Evolutionary conservation across 2,329 filamentous ascomycete species (phyloP).

Genomic region (Alternaria sp.): DNA sequence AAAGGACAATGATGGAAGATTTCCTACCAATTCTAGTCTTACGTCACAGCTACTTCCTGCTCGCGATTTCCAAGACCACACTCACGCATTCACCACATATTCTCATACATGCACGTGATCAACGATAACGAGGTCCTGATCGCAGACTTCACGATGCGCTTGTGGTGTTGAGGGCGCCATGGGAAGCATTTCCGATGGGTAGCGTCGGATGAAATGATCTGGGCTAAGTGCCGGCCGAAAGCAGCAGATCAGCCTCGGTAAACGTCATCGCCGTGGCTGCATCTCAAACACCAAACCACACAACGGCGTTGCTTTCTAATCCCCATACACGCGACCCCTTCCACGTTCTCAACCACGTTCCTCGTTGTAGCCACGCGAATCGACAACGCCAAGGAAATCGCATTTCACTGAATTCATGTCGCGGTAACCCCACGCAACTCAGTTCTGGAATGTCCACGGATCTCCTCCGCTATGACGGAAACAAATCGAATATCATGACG

Average conservation of each 20-base stretch:
- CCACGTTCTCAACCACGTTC: background rate
- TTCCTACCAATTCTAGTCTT: slow-evolving; percentile 1
- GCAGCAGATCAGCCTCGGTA: slow-evolving; percentile 18
- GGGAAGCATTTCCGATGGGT: slow-evolving; percentile 18
- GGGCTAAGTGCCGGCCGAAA: slow-evolving; percentile 9
- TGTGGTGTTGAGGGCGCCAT: slow-evolving; percentile 1
- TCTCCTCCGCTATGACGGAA: slow-evolving; percentile 50
- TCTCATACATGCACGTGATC: background rate
- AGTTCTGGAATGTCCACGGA: slow-evolving; percentile 49
- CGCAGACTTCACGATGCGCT: background rate
- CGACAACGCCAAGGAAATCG: background rate
- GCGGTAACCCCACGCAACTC: slow-evolving; percentile 26
- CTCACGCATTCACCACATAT: background rate
- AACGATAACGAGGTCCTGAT: background rate
- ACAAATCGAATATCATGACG: slow-evolving; percentile 42
- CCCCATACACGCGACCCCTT: slow-evolving; percentile 4
- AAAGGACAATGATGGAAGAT: background rate
- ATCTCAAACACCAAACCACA: slow-evolving; percentile 16
- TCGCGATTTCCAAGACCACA: background rate
- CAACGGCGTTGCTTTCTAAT: slow-evolving; percentile 19
- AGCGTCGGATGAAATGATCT: slow-evolving; percentile 14
- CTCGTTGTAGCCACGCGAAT: background rate
- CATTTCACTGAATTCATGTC: slow-evolving; percentile 28
- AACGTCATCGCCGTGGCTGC: slow-evolving; percentile 19
- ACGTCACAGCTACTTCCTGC: background rate